Conservation (phyloP, 495 filamentous ascomycete species). For the Aspergillus heteromorphus region DNA sequence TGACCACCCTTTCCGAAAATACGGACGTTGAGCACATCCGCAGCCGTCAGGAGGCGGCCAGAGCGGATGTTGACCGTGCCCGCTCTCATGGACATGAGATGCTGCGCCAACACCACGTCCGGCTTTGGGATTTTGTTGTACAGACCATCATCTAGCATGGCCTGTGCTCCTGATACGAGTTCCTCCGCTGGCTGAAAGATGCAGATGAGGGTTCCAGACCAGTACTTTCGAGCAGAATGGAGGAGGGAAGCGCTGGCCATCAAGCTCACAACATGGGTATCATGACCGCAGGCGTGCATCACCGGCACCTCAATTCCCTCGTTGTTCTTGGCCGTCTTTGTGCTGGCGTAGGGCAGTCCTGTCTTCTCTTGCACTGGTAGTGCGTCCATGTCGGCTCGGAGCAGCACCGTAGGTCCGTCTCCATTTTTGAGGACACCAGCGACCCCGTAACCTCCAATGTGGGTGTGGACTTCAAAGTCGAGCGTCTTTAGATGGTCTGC, state of each 20-base stretch:
- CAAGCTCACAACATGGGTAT: slow-evolving; percentile 53
- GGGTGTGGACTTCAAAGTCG: slow-evolving; percentile 40
- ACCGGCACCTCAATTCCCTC: slow-evolving; percentile 47
- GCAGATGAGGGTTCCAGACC: slow-evolving; percentile 52
- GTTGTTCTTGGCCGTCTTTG: slow-evolving; percentile 30
- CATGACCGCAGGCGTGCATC: slow-evolving; percentile 67
- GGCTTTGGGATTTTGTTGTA: slow-evolving; percentile 47
- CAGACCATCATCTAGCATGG: slow-evolving; percentile 58
- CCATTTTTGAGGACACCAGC: slow-evolving; percentile 54
- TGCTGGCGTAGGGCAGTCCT: slow-evolving; percentile 50
- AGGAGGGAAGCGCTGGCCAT: slow-evolving; percentile 48
- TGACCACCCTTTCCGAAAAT: slow-evolving; percentile 51
- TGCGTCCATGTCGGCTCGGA: slow-evolving; percentile 60
- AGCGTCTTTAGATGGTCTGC: slow-evolving; percentile 31
- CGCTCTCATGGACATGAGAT: slow-evolving; percentile 46
- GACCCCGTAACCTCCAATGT: slow-evolving; percentile 55
- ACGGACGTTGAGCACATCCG: slow-evolving; percentile 38
- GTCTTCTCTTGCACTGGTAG: slow-evolving; percentile 55
- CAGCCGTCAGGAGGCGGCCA: slow-evolving; percentile 28
- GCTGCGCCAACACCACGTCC: slow-evolving; percentile 53
- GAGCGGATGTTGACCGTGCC: slow-evolving; percentile 33
- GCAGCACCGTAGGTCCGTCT: slow-evolving; percentile 44
- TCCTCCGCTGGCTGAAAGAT: slow-evolving; percentile 63
- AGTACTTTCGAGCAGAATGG: slow-evolving; percentile 31
- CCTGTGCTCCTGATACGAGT: slow-evolving; percentile 46